Base-by-base conservation (phyloP, 768 basidiomycete species). In the Collybia mongolica region DNA sequence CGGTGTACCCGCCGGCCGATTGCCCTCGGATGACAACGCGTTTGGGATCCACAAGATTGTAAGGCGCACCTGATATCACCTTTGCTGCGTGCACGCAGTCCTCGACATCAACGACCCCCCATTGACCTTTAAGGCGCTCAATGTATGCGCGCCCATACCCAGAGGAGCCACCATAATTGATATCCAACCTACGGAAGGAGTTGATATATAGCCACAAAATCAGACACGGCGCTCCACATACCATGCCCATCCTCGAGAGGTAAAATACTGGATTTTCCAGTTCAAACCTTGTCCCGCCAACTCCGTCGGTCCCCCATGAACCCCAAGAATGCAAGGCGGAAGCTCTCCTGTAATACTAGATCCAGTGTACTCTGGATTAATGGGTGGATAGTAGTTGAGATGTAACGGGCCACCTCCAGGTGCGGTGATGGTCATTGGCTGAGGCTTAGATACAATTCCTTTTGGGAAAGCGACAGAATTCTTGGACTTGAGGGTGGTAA, bases 81-180 rank as follows among this genome's bases (percentile, higher is more conserved):
- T 65, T 67, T 0, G 81, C 78, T 2, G 86, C 81, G n/a, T 67
- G 61, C 35, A 81, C 80, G 51, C 80, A 81, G 60, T 93, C 91
- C 17, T 76, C 67, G 1, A 86, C 76, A 56, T 93, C 91, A 6
- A 84, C 77, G 12, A 90, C 56, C 3, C 90, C 91, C 91, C 91
- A 93, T 11, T 80, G 68, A 5, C 73, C 76, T 35, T 71, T 70
- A 2, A 93, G 79, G 14, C 84, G 77, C 46, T 76, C 74, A 50
- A 78, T 80, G 60, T 89, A 92, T 39, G 71, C 68, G 3, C 86
- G 76, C 0, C 90, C 90, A 58, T 84, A 90, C 0, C 88, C 84
- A 4, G 81, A 80, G 0, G 86, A 88, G 0, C 90, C 91, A 1
- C 87, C 78, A 52, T 90, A 86, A 57, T 92, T 86, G 38, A 93